Conservation (phyloP, 225 moss, liverwort and hornwort species). For the Climacium dendroides region DNA sequence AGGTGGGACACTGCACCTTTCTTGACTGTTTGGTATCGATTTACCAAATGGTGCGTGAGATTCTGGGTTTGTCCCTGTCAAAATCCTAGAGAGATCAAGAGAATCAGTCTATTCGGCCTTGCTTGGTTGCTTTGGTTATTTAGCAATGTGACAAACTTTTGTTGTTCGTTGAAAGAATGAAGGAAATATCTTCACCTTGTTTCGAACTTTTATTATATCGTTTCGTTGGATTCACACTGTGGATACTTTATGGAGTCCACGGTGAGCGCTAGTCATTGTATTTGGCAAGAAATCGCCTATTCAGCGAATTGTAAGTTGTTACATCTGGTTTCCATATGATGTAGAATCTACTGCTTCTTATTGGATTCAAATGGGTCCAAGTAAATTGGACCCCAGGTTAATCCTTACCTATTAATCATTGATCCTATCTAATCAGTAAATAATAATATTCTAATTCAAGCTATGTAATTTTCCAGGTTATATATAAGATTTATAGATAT, state of each 20-base stretch:
- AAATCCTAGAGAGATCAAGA: neutral
- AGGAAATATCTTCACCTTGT: neutral
- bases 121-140: neutral
- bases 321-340: neutral
- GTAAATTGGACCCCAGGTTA: neutral
- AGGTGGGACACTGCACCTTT: slow-evolving; percentile 54
- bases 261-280: neutral
- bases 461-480: neutral
- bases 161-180: neutral
- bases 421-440: neutral
- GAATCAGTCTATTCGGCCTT: neutral
- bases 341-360: neutral
- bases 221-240: neutral
- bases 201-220: neutral
- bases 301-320: neutral
- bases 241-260: neutral
- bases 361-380: neutral
- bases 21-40: slow-evolving; percentile 3
- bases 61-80: neutral
- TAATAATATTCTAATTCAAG: neutral
- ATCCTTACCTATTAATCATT: neutral
- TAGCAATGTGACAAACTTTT: neutral
- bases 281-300: neutral
- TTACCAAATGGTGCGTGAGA: neutral
- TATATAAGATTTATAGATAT: neutral